Conservation (phyloP, 1,139 yeast species). For the Lodderomyces parapsilosis region DNA sequence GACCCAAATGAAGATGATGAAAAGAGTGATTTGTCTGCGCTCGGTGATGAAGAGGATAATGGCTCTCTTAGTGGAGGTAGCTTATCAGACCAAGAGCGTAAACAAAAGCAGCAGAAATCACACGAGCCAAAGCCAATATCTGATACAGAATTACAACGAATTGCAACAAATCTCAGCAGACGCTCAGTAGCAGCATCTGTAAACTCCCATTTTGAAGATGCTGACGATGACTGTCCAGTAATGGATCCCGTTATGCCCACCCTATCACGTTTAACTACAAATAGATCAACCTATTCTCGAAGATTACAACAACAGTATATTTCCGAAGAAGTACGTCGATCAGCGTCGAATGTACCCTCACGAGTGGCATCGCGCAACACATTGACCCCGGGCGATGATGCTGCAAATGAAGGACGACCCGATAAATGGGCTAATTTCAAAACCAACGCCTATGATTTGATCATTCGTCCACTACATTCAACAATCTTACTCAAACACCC, state of each 20-base stretch:
- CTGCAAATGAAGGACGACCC: not conserved
- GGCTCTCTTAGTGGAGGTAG: not conserved
- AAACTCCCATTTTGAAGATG: slow-evolving; percentile 7
- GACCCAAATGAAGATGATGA: slow-evolving; percentile 13
- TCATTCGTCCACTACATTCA: slow-evolving; percentile 49
- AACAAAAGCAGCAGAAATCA: not conserved
- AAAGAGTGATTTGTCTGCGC: not conserved
- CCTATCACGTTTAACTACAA: slow-evolving; percentile 35
- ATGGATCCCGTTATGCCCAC: slow-evolving; percentile 42
- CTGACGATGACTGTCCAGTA: slow-evolving; percentile 27
- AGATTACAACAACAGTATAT: slow-evolving; percentile 25
- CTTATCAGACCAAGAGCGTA: not conserved
- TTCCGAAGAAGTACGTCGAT: slow-evolving; percentile 22
- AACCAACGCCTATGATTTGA: slow-evolving; percentile 37
- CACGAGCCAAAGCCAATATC: not conserved
- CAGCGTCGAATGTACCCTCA: slow-evolving; percentile 13
- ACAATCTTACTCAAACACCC: slow-evolving; percentile 61
- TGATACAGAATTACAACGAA: slow-evolving; percentile 13
- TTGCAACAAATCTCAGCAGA: slow-evolving; percentile 15
- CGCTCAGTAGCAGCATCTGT: slow-evolving; percentile 9
- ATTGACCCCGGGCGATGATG: not conserved
- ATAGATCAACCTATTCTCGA: slow-evolving; percentile 33
- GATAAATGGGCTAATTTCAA: slow-evolving; percentile 18
- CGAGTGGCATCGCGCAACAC: not conserved
- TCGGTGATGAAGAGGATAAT: not conserved